These are phyloP conservation scores for Aspergillus chevalieri DNA, from an alignment of 2,329 filamentous ascomycete species.

Conservation along the genomic window DNA sequence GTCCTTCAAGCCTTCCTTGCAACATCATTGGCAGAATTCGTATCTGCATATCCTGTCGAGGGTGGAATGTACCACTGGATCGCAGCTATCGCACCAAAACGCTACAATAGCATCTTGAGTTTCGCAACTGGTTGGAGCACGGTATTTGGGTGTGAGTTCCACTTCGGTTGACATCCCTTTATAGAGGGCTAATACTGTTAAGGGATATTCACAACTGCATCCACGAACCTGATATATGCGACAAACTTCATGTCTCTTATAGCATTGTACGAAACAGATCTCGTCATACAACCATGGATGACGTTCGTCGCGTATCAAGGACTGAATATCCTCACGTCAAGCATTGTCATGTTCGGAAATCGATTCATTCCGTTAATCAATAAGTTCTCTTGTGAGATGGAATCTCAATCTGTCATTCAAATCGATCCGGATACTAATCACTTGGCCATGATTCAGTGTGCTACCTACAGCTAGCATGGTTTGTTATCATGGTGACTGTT, in stretches of 20 bases:
- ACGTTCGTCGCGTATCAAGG: slow-evolving; percentile 39
- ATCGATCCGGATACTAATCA: background rate
- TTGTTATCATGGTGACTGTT: slow-evolving; percentile 45
- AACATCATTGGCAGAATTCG: slow-evolving; percentile 44
- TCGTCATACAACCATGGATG: slow-evolving; percentile 43
- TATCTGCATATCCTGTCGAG: slow-evolving; percentile 45
- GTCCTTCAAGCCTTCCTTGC: slow-evolving; percentile 44
- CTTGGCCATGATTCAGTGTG: slow-evolving; percentile 20
- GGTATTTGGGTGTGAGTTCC: slow-evolving; percentile 32
- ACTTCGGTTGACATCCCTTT: background rate
- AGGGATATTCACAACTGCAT: slow-evolving; percentile 44
- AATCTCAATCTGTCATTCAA: background rate
- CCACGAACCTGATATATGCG: slow-evolving; percentile 42
- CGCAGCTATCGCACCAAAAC: slow-evolving; percentile 41
- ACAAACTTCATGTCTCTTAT: slow-evolving; percentile 39
- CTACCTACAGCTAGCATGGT: slow-evolving; percentile 45
- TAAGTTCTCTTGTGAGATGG: slow-evolving; percentile 34
- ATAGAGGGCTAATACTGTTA: slow-evolving; percentile 1
- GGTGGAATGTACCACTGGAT: slow-evolving; percentile 51
- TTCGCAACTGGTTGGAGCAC: slow-evolving; percentile 44
- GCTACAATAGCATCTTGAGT: slow-evolving; percentile 36
- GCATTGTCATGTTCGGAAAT: slow-evolving; percentile 46
- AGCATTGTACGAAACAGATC: slow-evolving; percentile 35
- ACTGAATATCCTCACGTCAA: slow-evolving; percentile 39
- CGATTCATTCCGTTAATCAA: slow-evolving; percentile 40